These are phyloP conservation scores for Paecilomyces formosus DNA, from an alignment of 2,329 filamentous ascomycete genomes.

Conservation along the genomic window DNA sequence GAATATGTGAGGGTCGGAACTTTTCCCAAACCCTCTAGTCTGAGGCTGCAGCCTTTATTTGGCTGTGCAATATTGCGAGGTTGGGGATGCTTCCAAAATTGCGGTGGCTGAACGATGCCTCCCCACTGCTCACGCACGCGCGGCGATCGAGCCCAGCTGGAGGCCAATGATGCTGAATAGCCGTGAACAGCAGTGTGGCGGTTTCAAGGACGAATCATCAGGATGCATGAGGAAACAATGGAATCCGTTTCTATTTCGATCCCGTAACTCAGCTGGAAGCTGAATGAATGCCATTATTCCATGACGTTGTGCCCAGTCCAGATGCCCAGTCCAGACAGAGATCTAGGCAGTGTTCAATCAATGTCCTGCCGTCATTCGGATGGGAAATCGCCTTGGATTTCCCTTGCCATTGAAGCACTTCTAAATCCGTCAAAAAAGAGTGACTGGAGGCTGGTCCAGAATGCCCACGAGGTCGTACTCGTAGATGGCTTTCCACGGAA, in stretches of 20 bases:
- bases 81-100: conserved; percentile 17
- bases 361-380: background rate
- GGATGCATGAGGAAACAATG: background rate
- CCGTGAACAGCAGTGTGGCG: background rate
- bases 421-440: background rate
- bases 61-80: conserved; percentile 9
- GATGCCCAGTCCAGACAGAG: no score
- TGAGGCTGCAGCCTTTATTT: background rate
- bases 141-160: conserved; percentile 2
- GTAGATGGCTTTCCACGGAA: background rate
- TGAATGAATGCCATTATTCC: no score
- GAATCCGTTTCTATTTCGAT: background rate
- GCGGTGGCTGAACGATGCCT: conserved; percentile 25
- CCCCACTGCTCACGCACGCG: conserved; percentile 14
- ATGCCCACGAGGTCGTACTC: background rate
- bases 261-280: background rate
- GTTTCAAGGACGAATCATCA: background rate
- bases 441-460: background rate
- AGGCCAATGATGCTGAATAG: background rate
- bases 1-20: background rate
- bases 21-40: background rate
- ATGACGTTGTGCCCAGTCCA: no score
- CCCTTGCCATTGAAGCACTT: background rate
- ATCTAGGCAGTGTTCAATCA: background rate
- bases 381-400: background rate